Base-by-base conservation (phyloP, 2,329 filamentous ascomycete genomes). In the Neoarthrinium moseri region DNA sequence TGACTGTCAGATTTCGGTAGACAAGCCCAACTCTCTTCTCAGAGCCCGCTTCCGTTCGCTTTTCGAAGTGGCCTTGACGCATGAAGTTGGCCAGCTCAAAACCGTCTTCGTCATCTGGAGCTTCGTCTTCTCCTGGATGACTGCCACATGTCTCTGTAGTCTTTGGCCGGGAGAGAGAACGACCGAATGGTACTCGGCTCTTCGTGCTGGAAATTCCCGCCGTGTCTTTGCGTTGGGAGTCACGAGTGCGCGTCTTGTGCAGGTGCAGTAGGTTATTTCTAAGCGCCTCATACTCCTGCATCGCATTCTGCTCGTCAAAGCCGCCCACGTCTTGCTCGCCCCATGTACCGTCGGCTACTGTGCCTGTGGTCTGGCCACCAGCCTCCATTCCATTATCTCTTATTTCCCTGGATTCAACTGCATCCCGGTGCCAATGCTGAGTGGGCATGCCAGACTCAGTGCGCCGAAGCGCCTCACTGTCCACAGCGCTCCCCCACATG, bases 21-120 rank as follows among this genome's bases (percentile, higher is more conserved):
- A 90, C 70, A 1, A 92, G 85, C 3, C 89, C 88, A 10, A 92
- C 80, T 56, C 84, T 87, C 69, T 92, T 94, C 10, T 84, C 78
- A 0, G 87, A 86, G 5, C 82, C 84, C 4, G 66, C 60, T 23
- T 83, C 77, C 3, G 79, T 80, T 11, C 86, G 77, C 61, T 86
- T 89, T 65, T 91, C 88, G 48, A 91, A 84, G 56, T 87, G 84
- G 1, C 87, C 87, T 49, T 88, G 81, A 37, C 81, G 78, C 66
- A 91, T 79, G 59, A 91, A 91, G 11, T 81, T 71, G 26, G 77
- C 78, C 2, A 91, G 73, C 49, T 87, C 78, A 51, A 91, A 90
- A 6, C 15, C 15, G 11, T 40, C 22, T 15, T 24, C 37, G 3
- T 79, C 82, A 1, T 81, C 78, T 2, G 79, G 71, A 18, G 77